Evolutionary conservation across 176 grass and related monocot species (phyloP), one percentile per base, ranked within the genome.

Genomic region (Themeda triandra): DNA sequence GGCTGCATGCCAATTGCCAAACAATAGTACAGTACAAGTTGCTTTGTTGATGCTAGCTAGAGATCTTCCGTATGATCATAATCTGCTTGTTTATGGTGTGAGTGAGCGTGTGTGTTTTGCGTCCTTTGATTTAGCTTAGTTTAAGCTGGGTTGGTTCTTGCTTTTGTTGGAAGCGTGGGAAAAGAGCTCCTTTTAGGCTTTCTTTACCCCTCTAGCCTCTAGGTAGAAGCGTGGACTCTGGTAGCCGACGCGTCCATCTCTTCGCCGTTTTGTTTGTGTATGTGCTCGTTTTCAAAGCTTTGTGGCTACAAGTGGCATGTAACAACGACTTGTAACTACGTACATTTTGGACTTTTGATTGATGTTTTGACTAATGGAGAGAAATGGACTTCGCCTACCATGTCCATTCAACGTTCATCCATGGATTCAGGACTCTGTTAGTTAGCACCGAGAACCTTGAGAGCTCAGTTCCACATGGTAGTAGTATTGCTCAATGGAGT

Each of bases 151-250:
- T 21, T 21, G 53, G 53, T 23, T 56, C 53, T 56, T 56, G 0
- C 21, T 23, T 58, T 24, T 58, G 54, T 58, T 58, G 54, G 54
- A 71, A 82, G 66, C 67, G 65, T 82, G 87, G 87, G 76, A 85
- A 89, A 81, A 76, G 82, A 80, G 82, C 82, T 85, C 82, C 40
- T 89, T 84, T 84, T 84, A 89, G 76, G 69, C 87, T 49, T 60
- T 60, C 76, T 85, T 89, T 89, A 69, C 14, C 83, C 71, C 60
- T 33, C 67, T 15, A 29, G 11, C 4, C 2, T 14, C 13, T 10
- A 40, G 13, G 51, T 29, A 74, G 68, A 75, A 75, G 77, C 87
- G 68, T 89, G 82, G 81, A 74, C 73, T 67, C 79, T 65, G 42
- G 71, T 46, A 73, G 70, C 24, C 59, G 73, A 66, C 44, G 37